Evolutionary conservation across 2,329 filamentous ascomycete genomes (phyloP).

Genomic region (Pseudogymnoascus sp.): DNA sequence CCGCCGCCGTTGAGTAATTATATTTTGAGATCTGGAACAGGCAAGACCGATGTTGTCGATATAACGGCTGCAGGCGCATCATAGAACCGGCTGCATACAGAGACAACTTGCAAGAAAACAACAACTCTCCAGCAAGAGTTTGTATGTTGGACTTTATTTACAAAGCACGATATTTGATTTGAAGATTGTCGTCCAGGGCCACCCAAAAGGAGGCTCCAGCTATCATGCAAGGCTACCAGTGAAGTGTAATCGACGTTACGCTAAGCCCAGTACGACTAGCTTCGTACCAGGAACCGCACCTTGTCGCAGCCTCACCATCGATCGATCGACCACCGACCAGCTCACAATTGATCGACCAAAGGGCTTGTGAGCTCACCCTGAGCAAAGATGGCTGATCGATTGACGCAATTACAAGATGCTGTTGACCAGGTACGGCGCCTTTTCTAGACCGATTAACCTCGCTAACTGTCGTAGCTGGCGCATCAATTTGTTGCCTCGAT

Average conservation of each 20-base stretch:
- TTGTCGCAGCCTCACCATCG: slow-evolving; percentile 4
- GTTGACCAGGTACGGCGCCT: slow-evolving; percentile 59
- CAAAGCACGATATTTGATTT: background rate
- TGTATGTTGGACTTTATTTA: background rate
- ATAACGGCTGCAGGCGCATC: background rate
- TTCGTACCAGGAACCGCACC: background rate
- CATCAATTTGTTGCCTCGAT: slow-evolving; percentile 61
- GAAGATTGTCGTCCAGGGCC: background rate
- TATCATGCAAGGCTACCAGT: slow-evolving; percentile 1
- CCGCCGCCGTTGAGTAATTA: slow-evolving; percentile 2
- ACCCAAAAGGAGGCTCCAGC: background rate
- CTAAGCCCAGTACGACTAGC: background rate
- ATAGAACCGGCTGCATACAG: background rate
- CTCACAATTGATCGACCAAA: background rate
- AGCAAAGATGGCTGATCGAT: slow-evolving; percentile 57
- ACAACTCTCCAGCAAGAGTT: background rate
- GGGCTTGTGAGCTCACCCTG: background rate
- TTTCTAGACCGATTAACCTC: background rate
- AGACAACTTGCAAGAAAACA: background rate
- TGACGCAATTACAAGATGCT: slow-evolving; percentile 79
- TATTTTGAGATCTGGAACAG: background rate
- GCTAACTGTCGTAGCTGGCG: slow-evolving; percentile 43
- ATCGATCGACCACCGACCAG: background rate
- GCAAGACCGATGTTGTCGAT: background rate
- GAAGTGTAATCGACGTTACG: background rate